These are phyloP conservation scores for Populus tremula DNA, from an alignment of 345 rosid genomes.

Conservation along the genomic window DNA sequence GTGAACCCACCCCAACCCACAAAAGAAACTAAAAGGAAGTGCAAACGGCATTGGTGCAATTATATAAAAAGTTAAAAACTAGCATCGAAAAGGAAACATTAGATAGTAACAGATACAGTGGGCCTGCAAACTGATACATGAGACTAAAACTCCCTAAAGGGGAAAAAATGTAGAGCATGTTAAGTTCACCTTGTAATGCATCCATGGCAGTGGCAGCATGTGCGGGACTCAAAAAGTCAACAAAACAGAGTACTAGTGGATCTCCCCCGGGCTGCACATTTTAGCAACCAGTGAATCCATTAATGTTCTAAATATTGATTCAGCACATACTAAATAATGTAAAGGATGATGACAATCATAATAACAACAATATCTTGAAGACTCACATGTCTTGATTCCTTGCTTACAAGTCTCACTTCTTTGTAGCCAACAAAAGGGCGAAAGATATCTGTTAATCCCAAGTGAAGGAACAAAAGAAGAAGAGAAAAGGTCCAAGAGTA, in stretches of 20 bases:
- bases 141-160: neutral
- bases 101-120: neutral
- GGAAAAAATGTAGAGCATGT: neutral
- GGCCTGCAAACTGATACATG: neutral
- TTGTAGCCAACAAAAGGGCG: constrained; percentile 76
- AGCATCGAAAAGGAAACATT: neutral
- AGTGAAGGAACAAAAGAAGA: constrained; percentile 39
- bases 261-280: constrained; percentile 59
- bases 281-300: constrained; percentile 3
- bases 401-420: constrained; percentile 68
- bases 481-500: constrained; percentile 5
- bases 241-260: constrained; percentile 58
- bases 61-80: neutral
- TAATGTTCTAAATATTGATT: constrained; percentile 4
- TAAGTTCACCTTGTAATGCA: constrained; percentile 64
- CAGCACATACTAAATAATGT: neutral
- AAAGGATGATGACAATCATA: neutral
- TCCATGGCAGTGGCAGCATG: constrained; percentile 68
- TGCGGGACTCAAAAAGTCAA: constrained; percentile 65
- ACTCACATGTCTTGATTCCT: constrained; percentile 59
- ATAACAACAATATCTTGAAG: neutral
- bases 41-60: neutral
- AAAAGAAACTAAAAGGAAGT: neutral
- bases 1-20: neutral
- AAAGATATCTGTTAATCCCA: constrained; percentile 46